Evolutionary conservation across 805 yeast species (phyloP), one percentile per base, ranked within the genome.

Genomic region (Komagataella populi): DNA sequence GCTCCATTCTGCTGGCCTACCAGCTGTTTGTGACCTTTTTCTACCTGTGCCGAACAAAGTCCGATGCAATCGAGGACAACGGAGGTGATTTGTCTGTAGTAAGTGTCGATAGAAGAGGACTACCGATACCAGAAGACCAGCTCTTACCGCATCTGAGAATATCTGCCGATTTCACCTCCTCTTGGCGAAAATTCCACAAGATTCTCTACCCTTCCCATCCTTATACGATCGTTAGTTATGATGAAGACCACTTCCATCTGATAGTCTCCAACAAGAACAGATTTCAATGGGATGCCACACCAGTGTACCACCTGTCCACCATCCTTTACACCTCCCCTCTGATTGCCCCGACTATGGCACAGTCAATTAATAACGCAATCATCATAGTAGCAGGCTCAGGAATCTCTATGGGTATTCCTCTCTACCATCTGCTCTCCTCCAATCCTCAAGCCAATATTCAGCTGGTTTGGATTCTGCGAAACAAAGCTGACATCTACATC

Each of bases 331-430:
- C 73, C 6, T 76, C 65, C 49, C 49, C 53, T n/a, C 70, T 76
- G 3, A 51, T 79, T 3, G 68, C 74, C 10, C 55, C 59, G 10
- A 65, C 69, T 17, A 74, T 78, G 54, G 72, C 77, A 54, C 63
- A 66, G 45, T 70, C 77, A 0, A 81, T 77, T 0, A 73, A 72
- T 39, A 72, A 75, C 45, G 74, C 80, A 1, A 61, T 69, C 14
- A 70, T 84, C 17, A 69, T 84, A 1, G 77, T 83, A 55, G 91
- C 90, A 12, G 93, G 93, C 0, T 77, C 87, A 1, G 90, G 91
- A 1, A 74, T 84, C 8, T 80, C 89, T 0, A 75, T 75, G 51
- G 84, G 83, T 3, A 54, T 81, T 7, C 81, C 85, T 0, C 46
- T 81, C 1, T 74, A 70, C 57, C 65, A 72, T 52, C 66, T 78